phyloP scores from a whole-genome alignment of 352 stramenopile genomes.

The Thraustotheca clavata region DNA sequence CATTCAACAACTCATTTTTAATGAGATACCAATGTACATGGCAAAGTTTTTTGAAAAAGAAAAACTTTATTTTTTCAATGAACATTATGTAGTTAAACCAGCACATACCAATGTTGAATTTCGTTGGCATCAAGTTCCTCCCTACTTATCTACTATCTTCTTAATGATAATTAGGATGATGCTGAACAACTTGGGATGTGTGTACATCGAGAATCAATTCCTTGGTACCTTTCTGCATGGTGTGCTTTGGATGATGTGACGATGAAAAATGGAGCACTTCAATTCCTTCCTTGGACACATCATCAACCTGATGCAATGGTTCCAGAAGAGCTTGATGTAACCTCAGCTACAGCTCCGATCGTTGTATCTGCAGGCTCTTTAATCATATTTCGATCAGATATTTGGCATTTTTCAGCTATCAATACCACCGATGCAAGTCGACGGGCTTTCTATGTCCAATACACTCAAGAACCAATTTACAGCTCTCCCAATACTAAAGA shows the following conservation, averaged over 20 bases:
- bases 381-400: slow-evolving; percentile 59
- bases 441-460: slow-evolving; percentile 68
- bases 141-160: not conserved
- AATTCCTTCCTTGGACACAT: slow-evolving; percentile 36
- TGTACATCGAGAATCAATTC: slow-evolving; percentile 38
- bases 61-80: slow-evolving; percentile 49
- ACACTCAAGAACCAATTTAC: slow-evolving; percentile 41
- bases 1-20: slow-evolving; percentile 7
- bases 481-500: slow-evolving; percentile 27
- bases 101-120: slow-evolving; percentile 47
- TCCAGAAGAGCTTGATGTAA: not conserved
- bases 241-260: slow-evolving; percentile 55
- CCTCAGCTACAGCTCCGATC: slow-evolving; percentile 24
- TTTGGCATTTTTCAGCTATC: slow-evolving; percentile 60
- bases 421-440: slow-evolving; percentile 37
- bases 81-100: slow-evolving; percentile 72
- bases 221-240: slow-evolving; percentile 56
- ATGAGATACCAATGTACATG: not conserved
- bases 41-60: not conserved
- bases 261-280: slow-evolving; percentile 39
- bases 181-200: slow-evolving; percentile 70
- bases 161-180: slow-evolving; percentile 30
- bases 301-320: not conserved
- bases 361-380: slow-evolving; percentile 32
- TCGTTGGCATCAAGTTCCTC: slow-evolving; percentile 41